Conservation (phyloP, 2,329 filamentous ascomycete genomes). For the Colletotrichum acutatum region DNA sequence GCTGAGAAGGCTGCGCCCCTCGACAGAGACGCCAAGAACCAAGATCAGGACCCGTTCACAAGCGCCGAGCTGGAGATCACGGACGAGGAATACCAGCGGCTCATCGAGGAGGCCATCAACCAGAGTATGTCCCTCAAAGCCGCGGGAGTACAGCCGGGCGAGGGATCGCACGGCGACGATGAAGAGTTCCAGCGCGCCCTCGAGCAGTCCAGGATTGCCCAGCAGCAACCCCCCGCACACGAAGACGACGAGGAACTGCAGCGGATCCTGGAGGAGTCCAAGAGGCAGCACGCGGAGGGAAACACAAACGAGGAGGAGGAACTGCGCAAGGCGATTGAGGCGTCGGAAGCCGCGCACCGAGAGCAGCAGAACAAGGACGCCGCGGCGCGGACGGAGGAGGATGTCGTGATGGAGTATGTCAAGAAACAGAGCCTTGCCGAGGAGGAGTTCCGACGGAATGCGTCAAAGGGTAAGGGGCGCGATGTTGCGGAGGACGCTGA, state of each 20-base stretch:
- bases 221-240: neutral
- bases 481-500: conserved; percentile 40
- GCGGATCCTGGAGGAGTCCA: conserved; percentile 55
- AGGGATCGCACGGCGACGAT: conserved; percentile 43
- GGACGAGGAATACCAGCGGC: conserved; percentile 67
- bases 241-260: conserved; percentile 50
- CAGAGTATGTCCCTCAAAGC: conserved; percentile 55
- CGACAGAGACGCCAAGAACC: conserved; percentile 32
- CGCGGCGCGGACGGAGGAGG: conserved; percentile 69
- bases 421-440: conserved; percentile 81
- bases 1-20: neutral
- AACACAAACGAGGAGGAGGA: conserved; percentile 53
- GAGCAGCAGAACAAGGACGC: conserved; percentile 54
- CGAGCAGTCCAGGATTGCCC: conserved; percentile 47
- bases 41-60: conserved; percentile 25
- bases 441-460: conserved; percentile 60
- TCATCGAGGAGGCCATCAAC: conserved; percentile 67
- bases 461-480: conserved; percentile 49
- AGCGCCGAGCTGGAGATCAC: conserved; percentile 54
- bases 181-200: conserved; percentile 54
- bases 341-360: conserved; percentile 57
- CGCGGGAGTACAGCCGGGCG: conserved; percentile 36
- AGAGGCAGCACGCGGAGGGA: conserved; percentile 33
- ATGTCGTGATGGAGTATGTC: conserved; percentile 80
- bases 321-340: conserved; percentile 59